phyloP scores from a whole-genome alignment of 495 filamentous ascomycete genomes.

The Sabuloglossum arenarium region DNA sequence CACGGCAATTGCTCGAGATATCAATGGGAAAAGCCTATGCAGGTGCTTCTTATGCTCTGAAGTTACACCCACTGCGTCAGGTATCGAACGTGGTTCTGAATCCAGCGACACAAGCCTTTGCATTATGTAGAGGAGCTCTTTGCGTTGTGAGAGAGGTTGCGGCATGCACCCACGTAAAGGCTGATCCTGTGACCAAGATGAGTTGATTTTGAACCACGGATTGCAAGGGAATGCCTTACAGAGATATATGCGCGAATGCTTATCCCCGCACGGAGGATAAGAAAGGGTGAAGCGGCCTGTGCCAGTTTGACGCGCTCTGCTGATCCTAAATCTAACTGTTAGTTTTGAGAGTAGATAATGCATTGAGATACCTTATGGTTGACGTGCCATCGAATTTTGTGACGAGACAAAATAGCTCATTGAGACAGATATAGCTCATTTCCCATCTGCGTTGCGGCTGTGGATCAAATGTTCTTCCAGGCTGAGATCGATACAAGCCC shows the following conservation, averaged over 20 bases:
- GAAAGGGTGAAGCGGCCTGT: constrained; percentile 55
- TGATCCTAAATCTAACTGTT: constrained; percentile 12
- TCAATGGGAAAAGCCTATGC: constrained; percentile 60
- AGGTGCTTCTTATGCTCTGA: constrained; percentile 50
- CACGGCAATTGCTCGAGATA: constrained; percentile 46
- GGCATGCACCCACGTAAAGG: constrained; percentile 84
- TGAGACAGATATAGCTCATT: constrained; percentile 63
- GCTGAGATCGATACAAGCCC: constrained; percentile 39
- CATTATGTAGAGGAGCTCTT: constrained; percentile 55
- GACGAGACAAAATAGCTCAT: constrained; percentile 61
- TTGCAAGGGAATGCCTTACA: not conserved
- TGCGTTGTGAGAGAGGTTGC: constrained; percentile 61
- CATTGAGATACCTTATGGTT: constrained; percentile 2
- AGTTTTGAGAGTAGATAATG: too few species aligned
- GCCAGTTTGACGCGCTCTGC: constrained; percentile 38
- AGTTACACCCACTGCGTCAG: constrained; percentile 34
- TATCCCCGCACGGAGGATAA: constrained; percentile 64
- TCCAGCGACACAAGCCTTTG: constrained; percentile 37
- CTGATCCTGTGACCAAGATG: constrained; percentile 35
- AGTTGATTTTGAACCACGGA: not conserved
- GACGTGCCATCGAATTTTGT: constrained; percentile 19
- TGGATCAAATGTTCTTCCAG: constrained; percentile 50
- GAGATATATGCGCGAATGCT: constrained; percentile 66
- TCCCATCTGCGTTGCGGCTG: constrained; percentile 37
- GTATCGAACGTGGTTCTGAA: constrained; percentile 52